Evolutionary conservation across 768 basidiomycete species (phyloP).

Genomic region (Cytidiella melzeri): DNA sequence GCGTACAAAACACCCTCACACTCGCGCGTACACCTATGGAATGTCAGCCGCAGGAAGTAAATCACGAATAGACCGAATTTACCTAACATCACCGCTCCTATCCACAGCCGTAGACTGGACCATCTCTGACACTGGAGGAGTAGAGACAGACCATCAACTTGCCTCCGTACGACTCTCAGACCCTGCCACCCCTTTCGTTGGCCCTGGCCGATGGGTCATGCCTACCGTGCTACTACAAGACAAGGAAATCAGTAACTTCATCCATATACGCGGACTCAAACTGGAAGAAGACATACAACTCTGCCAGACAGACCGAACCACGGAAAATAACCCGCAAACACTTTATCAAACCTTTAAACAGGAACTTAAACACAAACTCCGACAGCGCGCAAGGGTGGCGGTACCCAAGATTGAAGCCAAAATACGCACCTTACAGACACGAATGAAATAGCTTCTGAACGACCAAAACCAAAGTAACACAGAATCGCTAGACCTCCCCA

Average conservation of each 20-base stretch:
- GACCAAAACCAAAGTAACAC: not conserved
- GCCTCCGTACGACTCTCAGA: not conserved
- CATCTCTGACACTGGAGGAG: not conserved
- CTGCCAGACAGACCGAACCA: not conserved
- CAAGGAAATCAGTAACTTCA: not conserved
- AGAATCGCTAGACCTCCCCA: not conserved
- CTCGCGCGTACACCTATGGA: constrained; percentile 4
- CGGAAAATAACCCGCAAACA: constrained; percentile 10
- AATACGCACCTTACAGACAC: not conserved
- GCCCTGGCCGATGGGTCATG: not conserved
- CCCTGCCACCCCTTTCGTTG: not conserved
- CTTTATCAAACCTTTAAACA: constrained; percentile 5
- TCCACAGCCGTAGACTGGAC: not conserved
- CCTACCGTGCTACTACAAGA: not conserved
- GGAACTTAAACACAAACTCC: not conserved
- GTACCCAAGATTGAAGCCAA: not conserved
- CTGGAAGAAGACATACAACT: not conserved
- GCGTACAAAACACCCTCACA: no score
- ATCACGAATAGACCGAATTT: constrained; percentile 4
- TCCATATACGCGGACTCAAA: not conserved
- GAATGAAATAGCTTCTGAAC: not conserved
- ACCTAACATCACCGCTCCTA: not conserved
- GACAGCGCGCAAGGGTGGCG: not conserved
- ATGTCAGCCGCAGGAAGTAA: not conserved
- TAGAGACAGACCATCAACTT: not conserved